Evolutionary conservation across 108 stramenopile species (phyloP).

Genomic region (Conticribra weissflogii): DNA sequence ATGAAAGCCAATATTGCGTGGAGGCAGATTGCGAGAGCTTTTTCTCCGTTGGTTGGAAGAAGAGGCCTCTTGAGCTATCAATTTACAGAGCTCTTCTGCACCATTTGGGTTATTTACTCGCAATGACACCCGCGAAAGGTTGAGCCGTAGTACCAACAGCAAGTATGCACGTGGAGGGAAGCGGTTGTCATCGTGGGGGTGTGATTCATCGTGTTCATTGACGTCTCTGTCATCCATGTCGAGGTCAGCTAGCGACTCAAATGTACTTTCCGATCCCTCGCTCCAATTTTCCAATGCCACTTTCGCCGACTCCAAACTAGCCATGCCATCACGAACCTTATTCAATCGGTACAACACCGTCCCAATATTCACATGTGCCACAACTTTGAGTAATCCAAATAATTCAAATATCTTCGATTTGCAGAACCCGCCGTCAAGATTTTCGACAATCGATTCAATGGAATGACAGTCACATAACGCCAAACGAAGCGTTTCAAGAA

Average conservation of each 20-base stretch:
- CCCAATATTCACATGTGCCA: conserved; percentile 42
- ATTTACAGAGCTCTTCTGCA: conserved; percentile 25
- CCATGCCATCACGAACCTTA: conserved; percentile 42
- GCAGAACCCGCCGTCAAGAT: neutral
- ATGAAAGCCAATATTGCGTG: conserved; percentile 19
- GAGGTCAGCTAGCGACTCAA: too few relatives aligned
- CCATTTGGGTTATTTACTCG: conserved; percentile 26
- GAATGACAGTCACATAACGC: conserved; percentile 14
- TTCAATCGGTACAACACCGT: conserved; percentile 37
- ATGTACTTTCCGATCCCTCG: too few relatives aligned
- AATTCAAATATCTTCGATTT: neutral
- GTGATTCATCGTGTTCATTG: neutral
- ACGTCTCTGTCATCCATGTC: neutral
- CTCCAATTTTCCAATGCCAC: conserved; percentile 7
- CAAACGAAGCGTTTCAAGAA: conserved; percentile 11
- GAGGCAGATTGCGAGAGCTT: conserved; percentile 4
- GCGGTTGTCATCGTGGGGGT: conserved; percentile 38
- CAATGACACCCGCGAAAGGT: conserved; percentile 28
- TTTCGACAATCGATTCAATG: neutral
- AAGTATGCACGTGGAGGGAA: conserved; percentile 38
- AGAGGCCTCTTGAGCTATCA: conserved; percentile 25
- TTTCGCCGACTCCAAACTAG: conserved; percentile 39
- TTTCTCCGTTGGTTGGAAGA: conserved; percentile 13
- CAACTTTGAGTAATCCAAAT: conserved; percentile 28
- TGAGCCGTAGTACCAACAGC: conserved; percentile 32